phyloP scores from a whole-genome alignment of 352 stramenopile genomes.

The Pythium monospermum region DNA sequence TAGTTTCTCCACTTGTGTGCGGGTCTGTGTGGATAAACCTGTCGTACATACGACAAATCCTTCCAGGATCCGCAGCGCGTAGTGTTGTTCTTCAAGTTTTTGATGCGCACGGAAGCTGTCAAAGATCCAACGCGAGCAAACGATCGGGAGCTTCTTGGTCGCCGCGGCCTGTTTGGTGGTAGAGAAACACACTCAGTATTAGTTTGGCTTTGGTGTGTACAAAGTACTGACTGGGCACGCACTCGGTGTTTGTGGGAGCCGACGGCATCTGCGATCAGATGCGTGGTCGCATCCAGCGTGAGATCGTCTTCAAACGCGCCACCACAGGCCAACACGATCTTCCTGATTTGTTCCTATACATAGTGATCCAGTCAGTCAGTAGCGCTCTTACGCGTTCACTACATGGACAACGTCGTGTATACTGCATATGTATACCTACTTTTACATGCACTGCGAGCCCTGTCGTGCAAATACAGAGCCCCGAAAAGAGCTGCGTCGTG shows the following conservation, averaged over 20 bases:
- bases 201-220: constrained; percentile 3
- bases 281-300: constrained; percentile 37
- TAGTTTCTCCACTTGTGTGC: constrained; percentile 46
- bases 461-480: constrained; percentile 47
- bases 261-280: constrained; percentile 56
- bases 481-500: constrained; percentile 33
- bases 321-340: constrained; percentile 54
- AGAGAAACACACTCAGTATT: neutral
- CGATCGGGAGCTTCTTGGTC: constrained; percentile 35
- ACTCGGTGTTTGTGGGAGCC: constrained; percentile 64
- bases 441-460: constrained; percentile 48
- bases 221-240: constrained; percentile 2
- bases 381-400: no score
- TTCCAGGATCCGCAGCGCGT: constrained; percentile 41
- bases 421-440: constrained; percentile 23
- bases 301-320: constrained; percentile 57
- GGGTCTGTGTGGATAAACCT: constrained; percentile 45
- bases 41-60: constrained; percentile 63
- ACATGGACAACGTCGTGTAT: no score
- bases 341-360: constrained; percentile 67
- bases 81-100: constrained; percentile 33
- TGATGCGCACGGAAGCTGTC: constrained; percentile 49
- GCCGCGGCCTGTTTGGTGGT: constrained; percentile 43
- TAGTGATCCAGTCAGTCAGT: no score
- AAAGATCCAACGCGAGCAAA: constrained; percentile 57